Conservation (phyloP, 2,329 filamentous ascomycete species). For the Calonectria pteridis region DNA sequence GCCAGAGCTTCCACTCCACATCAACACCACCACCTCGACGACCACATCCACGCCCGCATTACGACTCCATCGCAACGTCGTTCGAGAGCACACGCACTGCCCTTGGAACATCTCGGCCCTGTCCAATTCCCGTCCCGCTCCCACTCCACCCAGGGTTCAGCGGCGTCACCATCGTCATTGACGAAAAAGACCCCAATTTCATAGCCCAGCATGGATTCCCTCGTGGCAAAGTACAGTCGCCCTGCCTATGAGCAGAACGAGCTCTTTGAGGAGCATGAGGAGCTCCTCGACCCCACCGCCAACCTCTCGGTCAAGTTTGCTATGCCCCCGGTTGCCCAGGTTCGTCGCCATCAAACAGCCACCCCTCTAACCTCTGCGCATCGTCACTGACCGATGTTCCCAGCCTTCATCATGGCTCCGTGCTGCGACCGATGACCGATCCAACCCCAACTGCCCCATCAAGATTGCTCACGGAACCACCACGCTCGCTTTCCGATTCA, state of each 20-base stretch:
- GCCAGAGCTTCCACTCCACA: conserved; percentile 25
- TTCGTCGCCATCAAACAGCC: conserved; percentile 58
- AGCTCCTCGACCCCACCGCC: conserved; percentile 78
- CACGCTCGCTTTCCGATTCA: conserved; percentile 96
- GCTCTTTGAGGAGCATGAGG: conserved; percentile 78
- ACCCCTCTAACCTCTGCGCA: background rate
- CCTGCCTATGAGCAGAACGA: conserved; percentile 80
- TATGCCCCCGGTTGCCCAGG: conserved; percentile 91
- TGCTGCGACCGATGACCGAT: conserved; percentile 95
- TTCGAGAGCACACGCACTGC: background rate
- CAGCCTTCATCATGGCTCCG: conserved; percentile 95
- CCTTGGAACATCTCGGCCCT: background rate
- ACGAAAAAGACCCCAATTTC: conserved; percentile 13
- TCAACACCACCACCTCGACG: conserved; percentile 2
- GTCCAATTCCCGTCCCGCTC: background rate
- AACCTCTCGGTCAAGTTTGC: conserved; percentile 92
- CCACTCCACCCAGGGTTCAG: background rate
- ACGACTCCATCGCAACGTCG: background rate
- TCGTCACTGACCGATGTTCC: conserved; percentile 19
- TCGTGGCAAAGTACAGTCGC: conserved; percentile 92
- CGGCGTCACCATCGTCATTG: conserved; percentile 12
- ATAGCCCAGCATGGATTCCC: conserved; percentile 79
- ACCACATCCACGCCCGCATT: background rate
- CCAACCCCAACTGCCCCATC: conserved; percentile 97
- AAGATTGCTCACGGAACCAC: conserved; percentile 99